These are phyloP conservation scores for Penicillium expansum DNA, from an alignment of 2,329 filamentous ascomycete genomes.

Conservation along the genomic window DNA sequence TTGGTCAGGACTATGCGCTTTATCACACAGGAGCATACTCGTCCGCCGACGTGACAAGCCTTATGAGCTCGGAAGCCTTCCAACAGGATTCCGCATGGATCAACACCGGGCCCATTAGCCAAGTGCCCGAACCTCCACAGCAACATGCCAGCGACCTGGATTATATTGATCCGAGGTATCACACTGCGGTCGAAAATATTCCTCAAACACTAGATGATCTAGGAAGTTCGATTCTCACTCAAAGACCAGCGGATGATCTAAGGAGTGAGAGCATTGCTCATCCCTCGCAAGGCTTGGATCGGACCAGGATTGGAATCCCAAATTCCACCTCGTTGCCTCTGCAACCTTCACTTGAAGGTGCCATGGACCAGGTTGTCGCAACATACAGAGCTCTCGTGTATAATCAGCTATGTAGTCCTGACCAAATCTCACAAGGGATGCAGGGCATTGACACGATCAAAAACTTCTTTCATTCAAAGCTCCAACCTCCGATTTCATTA, in stretches of 20 bases:
- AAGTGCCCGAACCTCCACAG: not conserved
- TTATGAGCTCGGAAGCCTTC: not conserved
- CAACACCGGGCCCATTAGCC: not conserved
- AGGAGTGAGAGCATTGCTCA: not conserved
- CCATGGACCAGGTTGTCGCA: not conserved
- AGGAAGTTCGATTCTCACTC: not conserved
- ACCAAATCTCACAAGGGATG: not conserved
- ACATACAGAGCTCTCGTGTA: not conserved
- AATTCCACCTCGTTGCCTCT: not conserved
- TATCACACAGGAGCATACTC: not conserved
- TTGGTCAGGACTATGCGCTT: not conserved
- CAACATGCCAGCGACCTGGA: not conserved
- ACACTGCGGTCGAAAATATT: not conserved
- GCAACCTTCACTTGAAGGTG: not conserved
- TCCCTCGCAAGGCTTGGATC: not conserved
- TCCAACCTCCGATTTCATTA: not conserved
- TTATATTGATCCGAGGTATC: not conserved
- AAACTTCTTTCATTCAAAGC: not conserved
- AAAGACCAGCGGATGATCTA: not conserved
- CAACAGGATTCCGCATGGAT: not conserved
- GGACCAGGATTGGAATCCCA: not conserved
- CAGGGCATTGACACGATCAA: not conserved
- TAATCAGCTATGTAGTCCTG: not conserved
- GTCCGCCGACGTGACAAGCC: not conserved
- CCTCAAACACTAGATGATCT: not conserved